Percentiles rank a stretch among this genome's conserved stretches.
Conservation (phyloP, 2,329 filamentous ascomycete genomes). For the Beauveria sp. region DNA sequence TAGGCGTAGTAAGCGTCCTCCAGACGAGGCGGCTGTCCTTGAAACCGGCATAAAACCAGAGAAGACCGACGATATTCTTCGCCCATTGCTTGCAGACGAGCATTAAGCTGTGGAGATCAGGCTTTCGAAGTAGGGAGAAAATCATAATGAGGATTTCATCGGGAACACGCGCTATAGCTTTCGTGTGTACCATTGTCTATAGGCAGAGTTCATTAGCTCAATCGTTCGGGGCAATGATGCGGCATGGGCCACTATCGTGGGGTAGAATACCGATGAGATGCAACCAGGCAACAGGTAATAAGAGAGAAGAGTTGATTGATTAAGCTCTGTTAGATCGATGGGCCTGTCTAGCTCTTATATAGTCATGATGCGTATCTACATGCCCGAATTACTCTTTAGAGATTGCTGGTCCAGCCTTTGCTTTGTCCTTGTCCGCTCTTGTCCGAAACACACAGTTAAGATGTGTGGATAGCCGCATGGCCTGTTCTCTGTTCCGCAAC, state of each 20-base stretch:
- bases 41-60: too few species aligned
- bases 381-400: neutral
- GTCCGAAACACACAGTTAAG: neutral
- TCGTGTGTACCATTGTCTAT: too few species aligned
- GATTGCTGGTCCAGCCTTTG: neutral
- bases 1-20: too few species aligned
- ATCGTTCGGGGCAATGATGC: neutral
- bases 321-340: neutral
- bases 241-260: neutral
- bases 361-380: neutral
- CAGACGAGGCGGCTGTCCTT: too few species aligned
- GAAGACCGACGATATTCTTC: too few species aligned
- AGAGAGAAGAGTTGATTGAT: neutral
- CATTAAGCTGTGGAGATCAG: too few species aligned
- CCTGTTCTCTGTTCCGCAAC: neutral
- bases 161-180: too few species aligned
- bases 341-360: neutral
- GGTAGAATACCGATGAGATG: neutral
- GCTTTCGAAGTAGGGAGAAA: too few species aligned
- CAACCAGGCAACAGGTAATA: neutral
- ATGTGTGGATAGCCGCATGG: neutral
- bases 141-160: too few species aligned
- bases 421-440: neutral
- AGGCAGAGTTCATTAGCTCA: too few species aligned
- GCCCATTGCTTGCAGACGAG: too few species aligned